A percentile compares a stretch with the other conserved stretches of the same genome.
Conservation (phyloP, 257 asterid species). For the Craterostigma plantagineum region DNA sequence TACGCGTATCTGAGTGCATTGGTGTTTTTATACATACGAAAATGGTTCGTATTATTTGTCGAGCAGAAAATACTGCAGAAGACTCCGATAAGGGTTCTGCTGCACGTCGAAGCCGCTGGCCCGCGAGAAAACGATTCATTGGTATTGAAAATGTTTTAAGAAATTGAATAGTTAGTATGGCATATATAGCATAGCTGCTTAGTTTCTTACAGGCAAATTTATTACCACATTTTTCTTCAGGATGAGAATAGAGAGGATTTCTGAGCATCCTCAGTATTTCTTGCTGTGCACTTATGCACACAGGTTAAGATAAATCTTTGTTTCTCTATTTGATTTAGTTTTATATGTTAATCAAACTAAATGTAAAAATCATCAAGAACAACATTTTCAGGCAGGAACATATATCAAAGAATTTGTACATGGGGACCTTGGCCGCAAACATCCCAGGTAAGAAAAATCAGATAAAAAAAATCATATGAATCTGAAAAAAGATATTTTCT, state of each 20-base stretch:
- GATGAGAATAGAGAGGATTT: slow-evolving; percentile 60
- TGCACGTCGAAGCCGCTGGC: slow-evolving; percentile 92
- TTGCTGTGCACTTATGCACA: slow-evolving; percentile 75
- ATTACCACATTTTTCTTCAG: slow-evolving; percentile 22
- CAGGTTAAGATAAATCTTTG: slow-evolving; percentile 54
- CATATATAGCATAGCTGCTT: slow-evolving; percentile 1
- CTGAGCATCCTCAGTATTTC: slow-evolving; percentile 59
- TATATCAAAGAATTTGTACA: slow-evolving; percentile 95
- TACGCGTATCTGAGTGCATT: not conserved
- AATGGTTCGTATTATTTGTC: slow-evolving; percentile 8
- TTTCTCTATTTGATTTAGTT: slow-evolving; percentile 1
- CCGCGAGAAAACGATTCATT: slow-evolving; percentile 67
- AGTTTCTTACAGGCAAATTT: not conserved
- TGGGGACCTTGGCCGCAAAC: slow-evolving; percentile 90
- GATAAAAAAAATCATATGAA: no score
- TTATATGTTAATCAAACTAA: not conserved
- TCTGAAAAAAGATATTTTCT: no score
- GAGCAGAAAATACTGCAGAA: slow-evolving; percentile 66
- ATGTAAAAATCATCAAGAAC: not conserved
- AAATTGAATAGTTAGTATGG: slow-evolving; percentile 3
- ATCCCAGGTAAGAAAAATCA: slow-evolving; percentile 98
- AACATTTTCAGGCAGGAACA: slow-evolving; percentile 72
- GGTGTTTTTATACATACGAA: not conserved
- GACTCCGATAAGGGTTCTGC: slow-evolving; percentile 96
- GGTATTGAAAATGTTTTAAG: slow-evolving; percentile 18